These are phyloP conservation scores for Martensiomyces pterosporus DNA, from an alignment of 192 early-diverging fungal genomes.

Conservation along the genomic window DNA sequence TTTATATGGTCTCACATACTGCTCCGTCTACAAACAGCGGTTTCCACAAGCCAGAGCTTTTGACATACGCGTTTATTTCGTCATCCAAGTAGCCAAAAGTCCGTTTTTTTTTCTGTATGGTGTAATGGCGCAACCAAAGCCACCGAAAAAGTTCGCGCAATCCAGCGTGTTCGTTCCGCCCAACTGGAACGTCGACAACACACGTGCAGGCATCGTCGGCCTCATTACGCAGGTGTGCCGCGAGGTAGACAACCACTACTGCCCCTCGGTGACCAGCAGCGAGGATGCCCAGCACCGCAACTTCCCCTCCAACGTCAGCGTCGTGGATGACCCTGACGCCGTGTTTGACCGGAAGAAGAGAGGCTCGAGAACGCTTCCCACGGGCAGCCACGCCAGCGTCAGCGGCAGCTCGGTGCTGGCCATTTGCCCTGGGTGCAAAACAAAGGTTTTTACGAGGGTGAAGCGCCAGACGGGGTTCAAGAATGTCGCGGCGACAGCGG, in stretches of 20 bases:
- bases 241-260: slow-evolving; percentile 19
- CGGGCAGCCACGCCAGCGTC: slow-evolving; percentile 14
- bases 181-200: slow-evolving; percentile 27
- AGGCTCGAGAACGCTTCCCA: not conserved
- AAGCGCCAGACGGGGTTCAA: slow-evolving; percentile 22
- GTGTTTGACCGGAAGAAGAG: slow-evolving; percentile 13
- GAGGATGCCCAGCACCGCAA: too few relatives aligned
- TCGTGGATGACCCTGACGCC: slow-evolving; percentile 32
- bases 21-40: too few relatives aligned
- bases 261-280: too few relatives aligned
- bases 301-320: slow-evolving; percentile 7
- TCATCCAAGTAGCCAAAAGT: too few relatives aligned
- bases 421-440: slow-evolving; percentile 35
- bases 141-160: not conserved
- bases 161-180: slow-evolving; percentile 40
- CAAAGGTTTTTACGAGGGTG: slow-evolving; percentile 29
- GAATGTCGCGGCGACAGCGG: slow-evolving; percentile 23
- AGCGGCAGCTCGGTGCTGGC: slow-evolving; percentile 29
- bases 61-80: too few relatives aligned
- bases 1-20: too few relatives aligned
- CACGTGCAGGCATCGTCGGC: slow-evolving; percentile 16
- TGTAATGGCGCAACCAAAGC: too few relatives aligned
- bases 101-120: too few relatives aligned
- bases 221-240: slow-evolving; percentile 21
- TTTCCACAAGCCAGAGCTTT: too few relatives aligned